These are phyloP conservation scores for Saccharomyces hybrid DNA, from an alignment of 1,139 yeast species.

Conservation along the genomic window DNA sequence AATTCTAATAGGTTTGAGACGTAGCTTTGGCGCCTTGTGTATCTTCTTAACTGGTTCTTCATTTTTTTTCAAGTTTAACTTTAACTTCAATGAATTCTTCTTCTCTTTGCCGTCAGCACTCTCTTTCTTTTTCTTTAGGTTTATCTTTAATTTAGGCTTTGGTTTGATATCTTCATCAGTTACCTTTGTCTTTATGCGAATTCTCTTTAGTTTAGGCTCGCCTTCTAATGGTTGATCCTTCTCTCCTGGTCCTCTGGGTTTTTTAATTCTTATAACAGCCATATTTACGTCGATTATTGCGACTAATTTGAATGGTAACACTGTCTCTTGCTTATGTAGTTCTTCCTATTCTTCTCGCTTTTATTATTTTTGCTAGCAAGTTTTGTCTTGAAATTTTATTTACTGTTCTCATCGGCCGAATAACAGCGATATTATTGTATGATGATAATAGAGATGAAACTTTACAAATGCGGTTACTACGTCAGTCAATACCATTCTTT, in stretches of 20 bases:
- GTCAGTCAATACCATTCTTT: not conserved
- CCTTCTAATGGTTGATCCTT: conserved; percentile 7
- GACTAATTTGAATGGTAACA: not conserved
- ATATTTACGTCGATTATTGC: conserved; percentile 6
- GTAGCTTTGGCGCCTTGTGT: conserved; percentile 48
- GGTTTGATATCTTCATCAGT: not conserved
- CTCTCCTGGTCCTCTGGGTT: conserved; percentile 19
- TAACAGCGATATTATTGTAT: conserved; percentile 1
- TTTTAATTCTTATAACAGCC: conserved; percentile 30
- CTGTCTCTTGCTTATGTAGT: not conserved
- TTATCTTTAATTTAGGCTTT: conserved; percentile 27
- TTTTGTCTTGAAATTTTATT: conserved; percentile 1
- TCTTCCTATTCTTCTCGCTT: not conserved
- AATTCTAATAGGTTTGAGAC: conserved; percentile 74
- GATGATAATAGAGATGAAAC: not conserved
- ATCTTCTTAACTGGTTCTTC: conserved; percentile 21
- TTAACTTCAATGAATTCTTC: conserved; percentile 20
- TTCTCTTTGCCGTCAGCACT: conserved; percentile 5
- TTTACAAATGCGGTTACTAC: conserved; percentile 1
- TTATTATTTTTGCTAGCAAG: not conserved
- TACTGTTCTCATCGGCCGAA: conserved; percentile 1
- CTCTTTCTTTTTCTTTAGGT: conserved; percentile 24
- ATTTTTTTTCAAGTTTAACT: conserved; percentile 27
- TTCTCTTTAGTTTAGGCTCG: conserved; percentile 21
- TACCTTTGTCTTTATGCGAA: conserved; percentile 22